Percentiles rank a stretch among this genome's conserved stretches.
phyloP scores from a whole-genome alignment of 1,284 basidiomycete genomes.

The Laetiporus sulphureus region DNA sequence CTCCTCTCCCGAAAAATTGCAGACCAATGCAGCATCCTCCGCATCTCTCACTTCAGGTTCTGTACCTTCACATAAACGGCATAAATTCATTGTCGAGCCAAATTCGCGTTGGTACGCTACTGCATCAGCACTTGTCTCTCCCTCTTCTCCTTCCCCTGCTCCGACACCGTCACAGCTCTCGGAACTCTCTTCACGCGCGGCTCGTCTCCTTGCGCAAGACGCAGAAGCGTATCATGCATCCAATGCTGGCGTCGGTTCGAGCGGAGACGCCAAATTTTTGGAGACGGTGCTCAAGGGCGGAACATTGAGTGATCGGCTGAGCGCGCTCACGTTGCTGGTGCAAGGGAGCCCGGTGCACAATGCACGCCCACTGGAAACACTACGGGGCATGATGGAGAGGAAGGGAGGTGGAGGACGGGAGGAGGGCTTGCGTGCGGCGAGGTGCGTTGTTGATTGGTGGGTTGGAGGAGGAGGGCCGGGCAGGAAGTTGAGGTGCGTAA shows the following conservation, averaged over 20 bases:
- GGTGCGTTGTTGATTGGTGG: constrained; percentile 97
- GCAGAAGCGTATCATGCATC: constrained; percentile 40
- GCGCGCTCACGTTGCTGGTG: constrained; percentile 87
- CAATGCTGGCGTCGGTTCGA: no score
- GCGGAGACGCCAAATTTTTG: constrained; percentile 75
- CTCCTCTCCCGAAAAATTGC: no score
- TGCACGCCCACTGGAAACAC: constrained; percentile 69
- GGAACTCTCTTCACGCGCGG: constrained; percentile 42
- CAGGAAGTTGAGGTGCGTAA: constrained; percentile 77
- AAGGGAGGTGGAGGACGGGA: constrained; percentile 81
- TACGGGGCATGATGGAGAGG: constrained; percentile 72
- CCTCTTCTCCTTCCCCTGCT: constrained; percentile 16
- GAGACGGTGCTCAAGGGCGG: constrained; percentile 80
- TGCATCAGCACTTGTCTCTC: constrained; percentile 23
- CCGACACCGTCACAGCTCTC: constrained; percentile 39
- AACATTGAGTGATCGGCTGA: constrained; percentile 90
- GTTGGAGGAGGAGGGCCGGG: constrained; percentile 80
- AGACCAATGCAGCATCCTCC: no score
- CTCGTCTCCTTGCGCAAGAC: constrained; percentile 45
- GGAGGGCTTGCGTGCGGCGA: constrained; percentile 84
- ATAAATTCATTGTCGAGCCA: constrained; percentile 43
- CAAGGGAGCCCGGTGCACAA: constrained; percentile 92
- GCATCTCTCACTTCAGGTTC: no score
- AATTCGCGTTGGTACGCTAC: constrained; percentile 56
- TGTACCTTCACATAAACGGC: no score